Evolutionary conservation across 352 stramenopile species (phyloP), one percentile per base, ranked within the genome.

Genomic region (Pythium dissimile): DNA sequence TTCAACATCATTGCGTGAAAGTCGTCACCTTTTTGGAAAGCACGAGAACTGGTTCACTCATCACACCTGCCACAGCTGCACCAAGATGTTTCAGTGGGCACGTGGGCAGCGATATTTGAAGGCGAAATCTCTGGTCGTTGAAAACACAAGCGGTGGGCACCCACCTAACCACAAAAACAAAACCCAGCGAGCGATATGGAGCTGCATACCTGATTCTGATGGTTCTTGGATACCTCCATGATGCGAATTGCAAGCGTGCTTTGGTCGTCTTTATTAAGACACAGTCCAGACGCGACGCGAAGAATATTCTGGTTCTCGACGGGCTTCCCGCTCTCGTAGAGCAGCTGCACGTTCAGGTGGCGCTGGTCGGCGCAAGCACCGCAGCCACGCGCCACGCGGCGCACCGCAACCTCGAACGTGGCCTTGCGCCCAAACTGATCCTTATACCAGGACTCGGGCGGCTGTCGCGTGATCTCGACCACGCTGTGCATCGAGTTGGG

Each of bases 171-270:
- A 12, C n/a, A 28, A 15, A 1, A 21, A 9, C 41, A 48, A 2
- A 6, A 15, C 28, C 23, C 15, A 20, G 24, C 43, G 15, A 23
- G n/a, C 26, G 28, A n/a, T n/a, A n/a, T n/a, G 41, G 23, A 42
- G 3, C 12, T 4, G 35, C 54, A 23, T n/a, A 89, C 79, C 79
- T 89, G 79, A 66, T 92, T 92, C 51, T 88, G 69, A 42, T 92
- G 79, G 61, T 92, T 92, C 66, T 92, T 92, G 31, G 82, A 92
- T 5, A 92, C 82, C 42, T 92, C 77, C 51, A 84, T 84, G 56
- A 92, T 89, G 16, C 82, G 82, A 27, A 92, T 61, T 35, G 66
- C 71, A 11, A 92, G 42, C 8, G 62, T 63, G 53, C 75, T 92
- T 21, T 71, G 47, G 42, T 77, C 62, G 28, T 79, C 57, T 46